A percentile compares a stretch with the other conserved stretches of the same genome.
Evolutionary conservation across 805 yeast species (phyloP).

Genomic region (Saccharomycopsis sp.): DNA sequence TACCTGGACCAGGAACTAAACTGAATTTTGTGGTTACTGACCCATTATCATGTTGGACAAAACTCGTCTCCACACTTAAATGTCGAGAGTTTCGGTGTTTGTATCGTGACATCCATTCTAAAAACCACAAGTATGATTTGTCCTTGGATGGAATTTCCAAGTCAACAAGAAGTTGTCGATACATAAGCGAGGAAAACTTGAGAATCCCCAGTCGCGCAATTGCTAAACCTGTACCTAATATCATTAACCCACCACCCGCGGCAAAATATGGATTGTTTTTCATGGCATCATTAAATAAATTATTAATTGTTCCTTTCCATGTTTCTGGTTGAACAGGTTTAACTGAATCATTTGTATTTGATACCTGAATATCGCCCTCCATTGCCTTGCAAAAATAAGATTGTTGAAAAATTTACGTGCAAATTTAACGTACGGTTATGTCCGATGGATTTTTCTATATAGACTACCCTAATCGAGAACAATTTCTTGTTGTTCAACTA

Average conservation of each 20-base stretch:
- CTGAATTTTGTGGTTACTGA: conserved; percentile 80
- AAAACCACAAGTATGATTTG: conserved; percentile 88
- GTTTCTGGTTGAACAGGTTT: too few species aligned
- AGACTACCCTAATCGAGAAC: too few species aligned
- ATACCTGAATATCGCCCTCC: too few species aligned
- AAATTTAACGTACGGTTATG: too few species aligned
- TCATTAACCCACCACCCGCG: conserved; percentile 97
- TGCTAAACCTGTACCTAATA: conserved; percentile 85
- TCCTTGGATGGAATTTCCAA: conserved; percentile 90
- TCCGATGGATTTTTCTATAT: too few species aligned
- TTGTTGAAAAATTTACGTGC: too few species aligned
- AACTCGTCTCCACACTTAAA: conserved; percentile 82
- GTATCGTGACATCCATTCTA: conserved; percentile 90
- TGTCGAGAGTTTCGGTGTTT: conserved; percentile 75
- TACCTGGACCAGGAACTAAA: conserved; percentile 96
- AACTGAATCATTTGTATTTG: too few species aligned
- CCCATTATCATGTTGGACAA: conserved; percentile 86
- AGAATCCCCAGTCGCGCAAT: conserved; percentile 62
- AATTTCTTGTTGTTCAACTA: conserved; percentile 19
- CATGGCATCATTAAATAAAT: conserved; percentile 46
- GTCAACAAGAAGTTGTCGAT: conserved; percentile 82
- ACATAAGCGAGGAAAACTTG: conserved; percentile 57
- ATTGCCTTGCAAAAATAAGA: too few species aligned
- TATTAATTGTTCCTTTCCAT: too few species aligned
- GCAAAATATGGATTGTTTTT: conserved; percentile 89